A percentile compares a stretch with the other conserved stretches of the same genome.
Evolutionary conservation across 2,329 filamentous ascomycete species (phyloP).

Genomic region (Pyrenophora tritici-repentis): DNA sequence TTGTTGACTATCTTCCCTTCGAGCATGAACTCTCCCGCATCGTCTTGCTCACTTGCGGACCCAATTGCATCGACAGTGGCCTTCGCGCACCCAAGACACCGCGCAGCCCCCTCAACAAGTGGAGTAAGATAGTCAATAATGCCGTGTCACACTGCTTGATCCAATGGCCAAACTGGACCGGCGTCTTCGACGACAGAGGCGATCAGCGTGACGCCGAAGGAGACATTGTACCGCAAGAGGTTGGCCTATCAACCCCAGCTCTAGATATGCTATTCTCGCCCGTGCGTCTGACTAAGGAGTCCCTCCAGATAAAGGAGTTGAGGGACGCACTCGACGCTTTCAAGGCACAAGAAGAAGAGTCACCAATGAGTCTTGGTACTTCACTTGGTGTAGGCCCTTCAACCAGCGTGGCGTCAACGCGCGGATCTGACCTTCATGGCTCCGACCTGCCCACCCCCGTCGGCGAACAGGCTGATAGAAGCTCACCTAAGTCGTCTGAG

Average conservation of each 20-base stretch:
- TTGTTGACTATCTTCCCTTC: conserved; percentile 41
- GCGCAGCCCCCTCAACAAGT: conserved; percentile 15
- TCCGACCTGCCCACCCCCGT: conserved; percentile 13
- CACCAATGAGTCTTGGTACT: neutral
- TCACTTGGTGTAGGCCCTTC: neutral
- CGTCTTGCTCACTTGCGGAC: conserved; percentile 29
- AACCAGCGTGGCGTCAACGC: conserved; percentile 10
- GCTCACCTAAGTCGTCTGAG: conserved; percentile 35
- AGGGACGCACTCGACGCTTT: conserved; percentile 7
- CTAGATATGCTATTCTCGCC: conserved; percentile 1
- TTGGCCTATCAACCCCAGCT: conserved; percentile 15
- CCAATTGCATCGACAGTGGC: conserved; percentile 36
- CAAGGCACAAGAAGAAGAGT: neutral
- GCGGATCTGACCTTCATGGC: conserved; percentile 18
- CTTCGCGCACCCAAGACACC: conserved; percentile 31
- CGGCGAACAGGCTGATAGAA: conserved; percentile 41
- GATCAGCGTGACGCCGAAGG: conserved; percentile 24
- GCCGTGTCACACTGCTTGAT: conserved; percentile 27
- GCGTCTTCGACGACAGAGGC: conserved; percentile 30
- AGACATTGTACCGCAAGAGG: conserved; percentile 16
- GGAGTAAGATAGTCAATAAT: conserved; percentile 25
- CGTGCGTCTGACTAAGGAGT: conserved; percentile 12
- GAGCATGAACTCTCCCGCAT: conserved; percentile 32
- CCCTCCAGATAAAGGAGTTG: conserved; percentile 11
- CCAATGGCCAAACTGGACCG: conserved; percentile 33